Percentiles rank a stretch among this genome's conserved stretches.
Evolutionary conservation across 169 alveolate genomes (phyloP).

Genomic region (Eimeria necatrix): DNA sequence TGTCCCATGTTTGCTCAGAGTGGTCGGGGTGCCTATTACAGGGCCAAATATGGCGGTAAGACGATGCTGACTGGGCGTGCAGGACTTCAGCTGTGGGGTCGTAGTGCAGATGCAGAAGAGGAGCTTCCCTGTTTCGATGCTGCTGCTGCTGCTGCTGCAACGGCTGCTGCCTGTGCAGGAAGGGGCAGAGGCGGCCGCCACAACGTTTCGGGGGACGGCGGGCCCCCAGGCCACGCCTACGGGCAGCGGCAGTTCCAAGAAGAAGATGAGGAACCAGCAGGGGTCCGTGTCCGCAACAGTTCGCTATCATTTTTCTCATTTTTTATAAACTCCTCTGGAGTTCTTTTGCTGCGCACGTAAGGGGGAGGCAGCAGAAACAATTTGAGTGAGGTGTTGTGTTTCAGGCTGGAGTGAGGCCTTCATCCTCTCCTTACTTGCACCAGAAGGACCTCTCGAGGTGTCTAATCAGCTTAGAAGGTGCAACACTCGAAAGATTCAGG

Average conservation of each 20-base stretch:
- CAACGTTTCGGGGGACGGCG: neutral
- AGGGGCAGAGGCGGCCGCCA: slow-evolving; percentile 49
- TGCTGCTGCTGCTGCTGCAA: too few species aligned
- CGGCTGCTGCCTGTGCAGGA: neutral
- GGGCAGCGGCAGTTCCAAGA: slow-evolving; percentile 20
- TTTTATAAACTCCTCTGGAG: too few species aligned
- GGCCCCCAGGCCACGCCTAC: neutral
- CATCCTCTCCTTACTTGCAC: neutral
- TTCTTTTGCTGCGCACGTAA: too few species aligned
- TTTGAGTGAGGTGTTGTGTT: neutral
- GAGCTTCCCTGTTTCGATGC: too few species aligned
- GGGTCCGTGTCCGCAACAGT: neutral
- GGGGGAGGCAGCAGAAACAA: neutral
- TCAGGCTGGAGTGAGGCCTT: neutral
- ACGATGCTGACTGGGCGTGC: neutral
- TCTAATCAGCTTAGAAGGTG: slow-evolving; percentile 36
- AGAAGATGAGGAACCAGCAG: neutral
- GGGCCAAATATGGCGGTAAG: slow-evolving; percentile 73
- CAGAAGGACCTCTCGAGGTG: neutral
- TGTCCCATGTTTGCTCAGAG: slow-evolving; percentile 27
- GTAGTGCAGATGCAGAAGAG: too few species aligned
- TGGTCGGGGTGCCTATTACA: slow-evolving; percentile 80
- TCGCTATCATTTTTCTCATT: neutral
- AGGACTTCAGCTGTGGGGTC: neutral
- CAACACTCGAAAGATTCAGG: neutral